Evolutionary conservation across 108 stramenopile species (phyloP).

Genomic region (Chaetoceros muelleri): DNA sequence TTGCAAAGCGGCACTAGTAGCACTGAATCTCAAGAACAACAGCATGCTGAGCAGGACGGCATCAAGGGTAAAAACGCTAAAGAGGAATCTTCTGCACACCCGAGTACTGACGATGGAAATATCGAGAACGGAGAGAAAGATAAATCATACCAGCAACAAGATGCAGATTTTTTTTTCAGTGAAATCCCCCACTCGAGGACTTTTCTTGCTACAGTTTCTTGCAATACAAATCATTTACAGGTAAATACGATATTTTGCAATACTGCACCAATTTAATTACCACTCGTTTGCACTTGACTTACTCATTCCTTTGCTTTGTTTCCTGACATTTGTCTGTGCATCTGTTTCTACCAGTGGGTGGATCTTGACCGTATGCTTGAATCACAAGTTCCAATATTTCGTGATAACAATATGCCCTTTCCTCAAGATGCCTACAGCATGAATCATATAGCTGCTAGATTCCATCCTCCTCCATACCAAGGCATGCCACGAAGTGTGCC

Average conservation of each 20-base stretch:
- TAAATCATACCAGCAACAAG: slow-evolving; percentile 8
- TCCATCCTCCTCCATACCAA: no score
- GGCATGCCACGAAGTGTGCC: no score
- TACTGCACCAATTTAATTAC: no score
- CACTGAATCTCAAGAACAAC: neutral
- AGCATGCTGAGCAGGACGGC: neutral
- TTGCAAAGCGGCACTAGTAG: neutral
- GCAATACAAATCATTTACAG: slow-evolving; percentile 1
- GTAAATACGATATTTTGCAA: no score
- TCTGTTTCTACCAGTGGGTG: neutral
- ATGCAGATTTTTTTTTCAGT: neutral
- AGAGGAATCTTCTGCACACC: slow-evolving; percentile 1
- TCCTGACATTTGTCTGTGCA: no score
- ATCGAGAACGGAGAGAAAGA: neutral
- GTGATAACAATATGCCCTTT: no score
- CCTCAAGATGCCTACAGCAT: no score
- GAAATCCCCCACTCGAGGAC: slow-evolving; percentile 35
- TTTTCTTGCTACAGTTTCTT: slow-evolving; percentile 43
- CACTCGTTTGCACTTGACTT: no score
- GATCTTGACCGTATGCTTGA: neutral
- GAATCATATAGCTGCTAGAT: no score
- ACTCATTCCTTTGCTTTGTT: no score
- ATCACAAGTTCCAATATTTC: neutral
- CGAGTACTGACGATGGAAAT: neutral
- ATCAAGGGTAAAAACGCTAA: neutral